Evolutionary conservation across 2,329 filamentous ascomycete species (phyloP), one percentile per base, ranked within the genome.

Genomic region (Xylariaceae sp.): DNA sequence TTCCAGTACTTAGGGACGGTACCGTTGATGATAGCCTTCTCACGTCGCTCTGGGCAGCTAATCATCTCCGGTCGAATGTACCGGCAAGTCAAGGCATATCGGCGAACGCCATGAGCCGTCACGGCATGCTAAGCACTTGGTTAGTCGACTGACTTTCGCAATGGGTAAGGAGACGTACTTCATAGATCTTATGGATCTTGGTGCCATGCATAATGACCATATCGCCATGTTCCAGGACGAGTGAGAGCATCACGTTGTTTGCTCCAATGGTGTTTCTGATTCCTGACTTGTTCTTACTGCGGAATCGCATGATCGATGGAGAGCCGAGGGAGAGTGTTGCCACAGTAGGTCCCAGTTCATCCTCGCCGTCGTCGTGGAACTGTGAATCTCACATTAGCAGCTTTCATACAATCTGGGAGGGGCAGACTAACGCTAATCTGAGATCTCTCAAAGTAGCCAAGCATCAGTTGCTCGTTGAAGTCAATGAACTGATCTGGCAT

Each of bases 361-460:
- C 74, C 67, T 89, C 86, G 3, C 86, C 86, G 64, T 89, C 87
- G 59, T 88, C 85, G 60, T 89, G 86, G 64, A 81, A 86, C 75
- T 84, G 64, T 10, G 13, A 15, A 45, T n/a, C 6, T 18, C 1
- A 15, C 2, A 13, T 65, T 11, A 65, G 60, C 9, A 15, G 3
- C 34, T 17, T 15, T 45, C 9, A 18, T 9, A 34, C 1, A 17
- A 5, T 7, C 37, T 6, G 2, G 23, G 35, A 23, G 2, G 56
- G 13, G 30, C 23, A 23, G 10, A 73, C 78, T 70, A 69, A 82
- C 81, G 34, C 74, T 77, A 56, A 89, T 88, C 34, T 77, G 76
- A 53, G 84, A 81, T 0, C 77, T 72, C 65, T 87, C 77, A 66
- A 87, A 82, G 67, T 88, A 89, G 0, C 81, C 84, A 0, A 88